Conservation (phyloP, 768 basidiomycete species). For the Mycena epipterygia region DNA sequence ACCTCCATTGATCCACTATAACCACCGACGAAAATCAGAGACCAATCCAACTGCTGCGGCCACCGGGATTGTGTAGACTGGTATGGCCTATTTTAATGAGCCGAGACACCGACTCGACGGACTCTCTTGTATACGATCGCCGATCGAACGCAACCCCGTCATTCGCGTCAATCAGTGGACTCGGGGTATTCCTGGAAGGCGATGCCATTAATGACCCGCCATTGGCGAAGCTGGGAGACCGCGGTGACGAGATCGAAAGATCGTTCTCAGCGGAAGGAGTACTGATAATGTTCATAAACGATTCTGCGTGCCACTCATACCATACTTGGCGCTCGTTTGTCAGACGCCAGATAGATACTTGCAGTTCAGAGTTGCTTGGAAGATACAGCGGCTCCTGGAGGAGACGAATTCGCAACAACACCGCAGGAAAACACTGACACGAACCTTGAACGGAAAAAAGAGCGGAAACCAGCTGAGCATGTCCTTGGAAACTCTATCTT, state of each 20-base stretch:
- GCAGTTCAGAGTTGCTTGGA: slow-evolving; percentile 91
- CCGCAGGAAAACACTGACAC: slow-evolving; percentile 41
- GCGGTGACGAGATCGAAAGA: slow-evolving; percentile 41
- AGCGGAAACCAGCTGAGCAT: slow-evolving; percentile 99
- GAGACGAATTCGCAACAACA: background rate
- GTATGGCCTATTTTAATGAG: slow-evolving; percentile 96
- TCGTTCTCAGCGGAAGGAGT: slow-evolving; percentile 48
- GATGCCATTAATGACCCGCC: slow-evolving; percentile 35
- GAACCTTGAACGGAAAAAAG: slow-evolving; percentile 93
- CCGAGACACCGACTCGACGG: slow-evolving; percentile 46
- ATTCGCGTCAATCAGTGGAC: slow-evolving; percentile 76
- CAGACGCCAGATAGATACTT: slow-evolving; percentile 94
- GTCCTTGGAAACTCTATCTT: slow-evolving; percentile 89
- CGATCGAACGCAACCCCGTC: slow-evolving; percentile 17
- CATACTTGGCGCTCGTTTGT: slow-evolving; percentile 92
- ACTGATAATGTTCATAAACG: slow-evolving; percentile 80
- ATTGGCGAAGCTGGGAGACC: slow-evolving; percentile 32
- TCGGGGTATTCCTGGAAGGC: slow-evolving; percentile 56
- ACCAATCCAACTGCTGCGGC: slow-evolving; percentile 95
- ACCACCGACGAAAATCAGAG: slow-evolving; percentile 51
- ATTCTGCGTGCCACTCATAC: slow-evolving; percentile 99
- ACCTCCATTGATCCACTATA: slow-evolving; percentile 19
- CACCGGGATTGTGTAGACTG: slow-evolving; percentile 90
- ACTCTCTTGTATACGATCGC: slow-evolving; percentile 28
- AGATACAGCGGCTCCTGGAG: slow-evolving; percentile 92